Evolutionary conservation across 1,284 basidiomycete species (phyloP).

Genomic region (Uromyces viciae-fabae): DNA sequence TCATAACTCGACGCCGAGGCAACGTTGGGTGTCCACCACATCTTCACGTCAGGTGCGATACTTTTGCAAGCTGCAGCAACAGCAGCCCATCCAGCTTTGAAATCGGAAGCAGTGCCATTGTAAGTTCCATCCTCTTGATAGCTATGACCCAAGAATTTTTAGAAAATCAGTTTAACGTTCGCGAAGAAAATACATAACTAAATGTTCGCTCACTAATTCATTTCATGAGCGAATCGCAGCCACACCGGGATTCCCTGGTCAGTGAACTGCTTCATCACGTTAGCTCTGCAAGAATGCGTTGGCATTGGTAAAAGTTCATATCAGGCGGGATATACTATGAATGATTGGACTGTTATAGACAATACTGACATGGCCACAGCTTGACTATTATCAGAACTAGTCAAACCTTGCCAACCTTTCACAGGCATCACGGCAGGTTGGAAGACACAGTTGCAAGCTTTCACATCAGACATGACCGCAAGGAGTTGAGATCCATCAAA

Average conservation of each 20-base stretch:
- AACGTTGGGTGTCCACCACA: slow-evolving; percentile 52
- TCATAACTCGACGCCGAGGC: slow-evolving; percentile 49
- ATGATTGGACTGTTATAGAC: background rate
- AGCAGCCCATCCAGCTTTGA: slow-evolving; percentile 55
- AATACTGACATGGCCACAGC: slow-evolving; percentile 47
- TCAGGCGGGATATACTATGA: background rate
- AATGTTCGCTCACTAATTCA: slow-evolving; percentile 48
- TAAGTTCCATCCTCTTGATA: slow-evolving; percentile 50
- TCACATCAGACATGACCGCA: slow-evolving; percentile 52
- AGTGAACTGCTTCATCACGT: slow-evolving; percentile 56
- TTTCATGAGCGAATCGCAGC: slow-evolving; percentile 55
- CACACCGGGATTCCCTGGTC: slow-evolving; percentile 55
- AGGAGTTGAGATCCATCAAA: slow-evolving; percentile 54
- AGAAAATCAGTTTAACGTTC: slow-evolving; percentile 38
- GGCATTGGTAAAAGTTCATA: background rate
- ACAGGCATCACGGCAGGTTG: slow-evolving; percentile 53
- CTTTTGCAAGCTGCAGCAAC: slow-evolving; percentile 51
- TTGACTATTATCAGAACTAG: slow-evolving; percentile 52
- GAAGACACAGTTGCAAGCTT: slow-evolving; percentile 53
- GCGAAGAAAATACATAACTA: background rate
- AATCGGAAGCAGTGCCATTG: slow-evolving; percentile 51
- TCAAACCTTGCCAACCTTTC: slow-evolving; percentile 49
- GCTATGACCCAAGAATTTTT: background rate
- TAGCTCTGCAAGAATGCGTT: no score
- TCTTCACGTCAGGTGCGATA: slow-evolving; percentile 53